Conservation (phyloP, 1,139 yeast genomes). For the Yamadazyma diddensiae region DNA sequence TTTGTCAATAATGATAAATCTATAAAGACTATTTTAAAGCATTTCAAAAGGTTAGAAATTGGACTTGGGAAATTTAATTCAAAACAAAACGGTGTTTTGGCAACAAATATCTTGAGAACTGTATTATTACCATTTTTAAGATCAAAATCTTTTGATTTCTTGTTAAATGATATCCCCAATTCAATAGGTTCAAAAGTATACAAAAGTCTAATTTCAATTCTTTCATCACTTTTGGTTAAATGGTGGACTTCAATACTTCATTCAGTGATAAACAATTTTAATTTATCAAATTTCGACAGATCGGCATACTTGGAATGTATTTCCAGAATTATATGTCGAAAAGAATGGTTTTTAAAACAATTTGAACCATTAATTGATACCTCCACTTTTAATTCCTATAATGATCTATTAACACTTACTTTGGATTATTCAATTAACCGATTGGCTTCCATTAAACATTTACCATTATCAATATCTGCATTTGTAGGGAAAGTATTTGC, state of each 20-base stretch:
- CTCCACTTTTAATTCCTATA: slow-evolving; percentile 20
- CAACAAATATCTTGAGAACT: slow-evolving; percentile 66
- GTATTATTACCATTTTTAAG: slow-evolving; percentile 67
- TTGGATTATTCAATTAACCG: slow-evolving; percentile 53
- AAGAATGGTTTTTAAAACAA: slow-evolving; percentile 53
- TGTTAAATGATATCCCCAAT: slow-evolving; percentile 13
- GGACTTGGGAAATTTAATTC: slow-evolving; percentile 48
- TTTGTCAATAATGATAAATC: slow-evolving; percentile 21
- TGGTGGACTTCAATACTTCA: slow-evolving; percentile 69
- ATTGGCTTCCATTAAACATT: slow-evolving; percentile 48
- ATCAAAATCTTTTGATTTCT: slow-evolving; percentile 24
- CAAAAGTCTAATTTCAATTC: slow-evolving; percentile 33
- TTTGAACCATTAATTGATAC: slow-evolving; percentile 13
- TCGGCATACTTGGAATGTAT: slow-evolving; percentile 74
- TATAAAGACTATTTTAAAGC: slow-evolving; percentile 31
- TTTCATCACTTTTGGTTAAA: slow-evolving; percentile 41
- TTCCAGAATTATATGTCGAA: slow-evolving; percentile 60
- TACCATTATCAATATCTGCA: slow-evolving; percentile 62
- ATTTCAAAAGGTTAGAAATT: slow-evolving; percentile 43
- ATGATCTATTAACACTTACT: slow-evolving; percentile 46
- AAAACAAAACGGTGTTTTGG: slow-evolving; percentile 49
- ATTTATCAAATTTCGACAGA: slow-evolving; percentile 42
- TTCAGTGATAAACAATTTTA: slow-evolving; percentile 31
- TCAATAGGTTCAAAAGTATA: slow-evolving; percentile 21
- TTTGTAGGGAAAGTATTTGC: slow-evolving; percentile 83